A percentile compares a stretch with the other conserved stretches of the same genome.
Conservation (phyloP, 371 early-diverging fungal species). For the Fennellomyces sp. region DNA sequence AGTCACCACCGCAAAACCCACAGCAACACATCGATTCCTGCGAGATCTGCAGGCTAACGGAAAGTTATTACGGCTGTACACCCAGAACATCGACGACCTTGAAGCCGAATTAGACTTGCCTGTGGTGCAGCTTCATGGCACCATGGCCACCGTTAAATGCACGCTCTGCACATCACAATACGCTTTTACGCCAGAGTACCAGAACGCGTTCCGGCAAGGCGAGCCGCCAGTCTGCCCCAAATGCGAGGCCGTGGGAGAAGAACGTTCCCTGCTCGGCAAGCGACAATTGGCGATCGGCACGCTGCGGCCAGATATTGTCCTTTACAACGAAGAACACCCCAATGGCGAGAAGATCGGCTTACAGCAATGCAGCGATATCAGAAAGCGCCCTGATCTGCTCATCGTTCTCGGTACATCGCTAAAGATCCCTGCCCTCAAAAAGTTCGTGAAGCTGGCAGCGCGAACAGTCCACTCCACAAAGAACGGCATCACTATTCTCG, state of each 20-base stretch:
- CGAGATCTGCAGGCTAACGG: constrained; percentile 71
- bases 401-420: constrained; percentile 99
- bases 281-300: constrained; percentile 80
- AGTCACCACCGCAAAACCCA: constrained; percentile 74
- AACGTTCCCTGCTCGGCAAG: constrained; percentile 72
- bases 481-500: constrained; percentile 60
- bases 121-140: constrained; percentile 94
- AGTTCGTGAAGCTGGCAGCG: constrained; percentile 89
- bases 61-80: constrained; percentile 87
- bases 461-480: constrained; percentile 57
- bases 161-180: constrained; percentile 73
- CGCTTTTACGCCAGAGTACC: constrained; percentile 59
- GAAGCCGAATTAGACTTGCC: constrained; percentile 71
- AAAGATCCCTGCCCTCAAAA: constrained; percentile 92
- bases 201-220: constrained; percentile 67
- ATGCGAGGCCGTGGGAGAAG: constrained; percentile 63
- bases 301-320: constrained; percentile 94
- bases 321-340: constrained; percentile 97
- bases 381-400: constrained; percentile 83
- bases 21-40: constrained; percentile 90
- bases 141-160: constrained; percentile 84
- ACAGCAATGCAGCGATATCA: constrained; percentile 65
- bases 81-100: constrained; percentile 98
- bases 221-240: constrained; percentile 78
- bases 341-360: constrained; percentile 85